These are phyloP conservation scores for Chaetomium olivaceum DNA, from an alignment of 2,329 filamentous ascomycete species.

Conservation along the genomic window DNA sequence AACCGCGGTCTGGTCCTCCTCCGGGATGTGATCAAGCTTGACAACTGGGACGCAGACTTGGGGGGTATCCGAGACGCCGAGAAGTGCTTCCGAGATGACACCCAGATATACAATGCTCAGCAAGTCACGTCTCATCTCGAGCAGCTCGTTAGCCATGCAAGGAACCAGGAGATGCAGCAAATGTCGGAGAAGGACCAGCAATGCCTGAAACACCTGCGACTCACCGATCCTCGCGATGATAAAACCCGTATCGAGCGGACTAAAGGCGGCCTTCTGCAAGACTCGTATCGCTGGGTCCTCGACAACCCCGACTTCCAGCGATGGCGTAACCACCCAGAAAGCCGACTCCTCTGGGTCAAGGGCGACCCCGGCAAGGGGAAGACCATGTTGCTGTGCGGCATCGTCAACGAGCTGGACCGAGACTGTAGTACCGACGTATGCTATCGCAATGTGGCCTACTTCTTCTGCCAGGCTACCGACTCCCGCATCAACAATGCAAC, in stretches of 20 bases:
- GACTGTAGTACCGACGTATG: background rate
- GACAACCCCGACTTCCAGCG: conserved; percentile 23
- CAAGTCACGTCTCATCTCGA: conserved; percentile 15
- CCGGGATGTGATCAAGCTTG: conserved; percentile 36
- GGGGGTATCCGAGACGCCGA: conserved; percentile 36
- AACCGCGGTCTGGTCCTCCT: conserved; percentile 36
- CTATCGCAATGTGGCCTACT: conserved; percentile 30
- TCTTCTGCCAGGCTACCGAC: conserved; percentile 38
- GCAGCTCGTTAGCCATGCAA: conserved; percentile 17
- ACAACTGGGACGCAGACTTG: conserved; percentile 41
- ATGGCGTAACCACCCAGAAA: conserved; percentile 26
- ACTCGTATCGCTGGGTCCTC: conserved; percentile 41
- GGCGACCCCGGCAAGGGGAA: conserved; percentile 45
- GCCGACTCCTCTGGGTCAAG: conserved; percentile 25
- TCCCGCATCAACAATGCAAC: conserved; percentile 35
- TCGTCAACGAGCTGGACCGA: conserved; percentile 39
- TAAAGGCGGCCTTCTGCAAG: conserved; percentile 40
- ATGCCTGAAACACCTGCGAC: background rate
- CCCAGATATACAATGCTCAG: conserved; percentile 14
- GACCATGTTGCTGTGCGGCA: conserved; percentile 45
- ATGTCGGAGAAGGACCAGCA: conserved; percentile 9
- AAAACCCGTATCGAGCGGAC: conserved; percentile 40
- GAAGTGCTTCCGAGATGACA: conserved; percentile 15
- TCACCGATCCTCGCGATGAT: conserved; percentile 37
- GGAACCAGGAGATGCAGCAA: conserved; percentile 4